A percentile compares a stretch with the other conserved stretches of the same genome.
These are phyloP conservation scores for Sugiyamaella americana DNA, from an alignment of 805 yeast genomes.

Conservation along the genomic window DNA sequence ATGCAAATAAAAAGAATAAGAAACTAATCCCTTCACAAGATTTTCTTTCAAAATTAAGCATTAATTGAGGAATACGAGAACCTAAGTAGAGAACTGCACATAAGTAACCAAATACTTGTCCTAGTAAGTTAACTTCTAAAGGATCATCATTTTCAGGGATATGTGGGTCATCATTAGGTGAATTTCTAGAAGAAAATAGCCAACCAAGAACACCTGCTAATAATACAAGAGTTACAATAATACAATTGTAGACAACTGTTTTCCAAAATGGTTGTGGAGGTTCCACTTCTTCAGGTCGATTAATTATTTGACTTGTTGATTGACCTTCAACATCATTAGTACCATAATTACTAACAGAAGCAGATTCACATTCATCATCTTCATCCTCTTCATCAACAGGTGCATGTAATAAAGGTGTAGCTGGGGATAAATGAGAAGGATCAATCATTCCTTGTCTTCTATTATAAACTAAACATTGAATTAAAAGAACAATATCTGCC, in stretches of 20 bases:
- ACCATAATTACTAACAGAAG: not conserved
- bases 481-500: constrained; percentile 78
- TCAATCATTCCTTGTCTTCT: constrained; percentile 49
- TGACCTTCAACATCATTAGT: not conserved
- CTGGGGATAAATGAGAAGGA: constrained; percentile 78
- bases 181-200: constrained; percentile 53
- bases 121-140: constrained; percentile 62
- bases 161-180: constrained; percentile 33
- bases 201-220: constrained; percentile 83
- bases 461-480: constrained; percentile 81
- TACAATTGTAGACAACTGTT: constrained; percentile 23
- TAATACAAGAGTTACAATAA: constrained; percentile 63
- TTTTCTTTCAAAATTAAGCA: constrained; percentile 77
- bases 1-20: constrained; percentile 89
- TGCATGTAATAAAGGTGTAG: constrained; percentile 72
- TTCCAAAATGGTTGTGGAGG: constrained; percentile 14
- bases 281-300: constrained; percentile 4
- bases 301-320: not conserved
- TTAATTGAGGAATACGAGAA: constrained; percentile 87
- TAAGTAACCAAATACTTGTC: constrained; percentile 79
- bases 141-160: constrained; percentile 27
- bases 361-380: constrained; percentile 12
- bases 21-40: constrained; percentile 94
- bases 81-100: constrained; percentile 52
- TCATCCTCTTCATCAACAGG: constrained; percentile 33